Percentiles rank a stretch among this genome's conserved stretches.
Conservation (phyloP, 192 early-diverging fungal genomes). For the Podila verticillata region DNA sequence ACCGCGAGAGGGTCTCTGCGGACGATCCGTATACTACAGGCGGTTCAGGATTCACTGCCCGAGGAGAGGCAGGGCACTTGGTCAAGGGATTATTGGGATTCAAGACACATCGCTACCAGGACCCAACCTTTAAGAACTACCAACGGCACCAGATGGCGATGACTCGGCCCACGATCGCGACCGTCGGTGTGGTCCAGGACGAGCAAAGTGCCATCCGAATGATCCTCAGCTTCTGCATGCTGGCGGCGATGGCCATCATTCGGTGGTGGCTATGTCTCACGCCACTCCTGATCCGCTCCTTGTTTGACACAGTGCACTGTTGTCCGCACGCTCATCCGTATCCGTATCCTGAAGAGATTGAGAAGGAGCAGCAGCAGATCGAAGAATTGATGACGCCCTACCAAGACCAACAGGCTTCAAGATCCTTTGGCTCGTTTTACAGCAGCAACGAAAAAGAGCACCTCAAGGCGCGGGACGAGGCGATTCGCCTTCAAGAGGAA, state of each 20-base stretch:
- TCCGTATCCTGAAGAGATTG: conserved; percentile 39
- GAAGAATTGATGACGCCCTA: not conserved
- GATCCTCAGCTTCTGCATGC: conserved; percentile 13
- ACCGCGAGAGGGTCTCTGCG: not conserved
- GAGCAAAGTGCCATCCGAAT: conserved; percentile 18
- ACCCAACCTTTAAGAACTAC: conserved; percentile 5
- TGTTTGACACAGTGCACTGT: conserved; percentile 48
- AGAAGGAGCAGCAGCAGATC: conserved; percentile 13
- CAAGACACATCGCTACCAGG: conserved; percentile 39
- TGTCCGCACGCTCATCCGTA: conserved; percentile 44
- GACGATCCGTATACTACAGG: not conserved
- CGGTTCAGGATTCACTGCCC: conserved; percentile 12
- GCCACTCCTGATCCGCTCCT: conserved; percentile 12
- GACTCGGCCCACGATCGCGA: conserved; percentile 31
- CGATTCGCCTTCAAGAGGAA: not conserved
- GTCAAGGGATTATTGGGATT: conserved; percentile 42
- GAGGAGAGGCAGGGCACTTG: conserved; percentile 23
- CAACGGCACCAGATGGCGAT: conserved; percentile 11
- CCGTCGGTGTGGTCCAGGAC: conserved; percentile 38
- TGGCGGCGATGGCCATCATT: conserved; percentile 37
- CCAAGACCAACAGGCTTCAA: not conserved
- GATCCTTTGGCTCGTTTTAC: not conserved
- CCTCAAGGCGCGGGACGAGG: conserved; percentile 4
- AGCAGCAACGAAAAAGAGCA: conserved; percentile 14
- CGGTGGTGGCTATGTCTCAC: conserved; percentile 35